A percentile compares a stretch with the other conserved stretches of the same genome.
These are phyloP conservation scores for Candida labiduridarum DNA, from an alignment of 1,139 yeast species.

Conservation along the genomic window DNA sequence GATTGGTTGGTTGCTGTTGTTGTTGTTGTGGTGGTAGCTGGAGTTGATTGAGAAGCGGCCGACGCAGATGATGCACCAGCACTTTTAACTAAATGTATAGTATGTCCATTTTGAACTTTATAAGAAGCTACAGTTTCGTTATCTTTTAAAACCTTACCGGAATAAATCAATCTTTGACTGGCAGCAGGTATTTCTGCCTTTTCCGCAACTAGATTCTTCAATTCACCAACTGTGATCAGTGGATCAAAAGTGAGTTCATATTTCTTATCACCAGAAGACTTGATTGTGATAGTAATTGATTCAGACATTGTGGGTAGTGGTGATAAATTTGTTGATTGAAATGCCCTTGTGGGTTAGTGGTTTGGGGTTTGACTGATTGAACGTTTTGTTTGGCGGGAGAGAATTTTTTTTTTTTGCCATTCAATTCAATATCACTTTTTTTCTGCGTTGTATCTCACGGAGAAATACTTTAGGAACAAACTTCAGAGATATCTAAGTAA, in stretches of 20 bases:
- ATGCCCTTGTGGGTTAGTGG: not conserved
- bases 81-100: conserved; percentile 84
- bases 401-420: conserved; percentile 1
- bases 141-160: conserved; percentile 92
- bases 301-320: conserved; percentile 21
- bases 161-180: conserved; percentile 85
- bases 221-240: conserved; percentile 59
- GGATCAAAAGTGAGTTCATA: conserved; percentile 63
- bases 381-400: conserved; percentile 1
- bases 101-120: conserved; percentile 83
- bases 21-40: conserved; percentile 15
- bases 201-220: conserved; percentile 66
- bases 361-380: not conserved
- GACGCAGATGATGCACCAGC: conserved; percentile 33
- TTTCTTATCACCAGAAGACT: conserved; percentile 78
- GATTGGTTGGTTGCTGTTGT: conserved; percentile 4
- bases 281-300: conserved; percentile 34
- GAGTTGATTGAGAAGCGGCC: conserved; percentile 23
- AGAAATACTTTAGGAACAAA: too few species aligned
- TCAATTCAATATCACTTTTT: not conserved
- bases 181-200: conserved; percentile 68
- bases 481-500: too few species aligned
- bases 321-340: not conserved
- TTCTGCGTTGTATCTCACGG: not conserved
- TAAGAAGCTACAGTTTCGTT: conserved; percentile 71